phyloP scores from a whole-genome alignment of 2,329 filamentous ascomycete species.

The Fusarium tuaranense region DNA sequence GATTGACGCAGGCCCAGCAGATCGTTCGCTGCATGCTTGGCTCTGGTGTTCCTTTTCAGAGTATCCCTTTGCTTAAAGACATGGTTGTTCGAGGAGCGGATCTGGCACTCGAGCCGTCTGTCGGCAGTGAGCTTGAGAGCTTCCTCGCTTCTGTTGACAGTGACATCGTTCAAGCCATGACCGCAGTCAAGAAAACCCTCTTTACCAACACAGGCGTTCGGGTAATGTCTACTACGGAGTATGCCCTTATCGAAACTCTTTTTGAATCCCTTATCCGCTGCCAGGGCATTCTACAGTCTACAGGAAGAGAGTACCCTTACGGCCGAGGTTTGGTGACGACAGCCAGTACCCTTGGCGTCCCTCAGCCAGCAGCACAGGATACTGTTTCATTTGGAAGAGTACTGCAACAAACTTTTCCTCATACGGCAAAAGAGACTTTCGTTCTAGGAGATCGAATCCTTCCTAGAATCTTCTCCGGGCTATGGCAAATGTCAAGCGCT shows the following conservation, averaged over 20 bases:
- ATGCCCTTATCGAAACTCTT: neutral
- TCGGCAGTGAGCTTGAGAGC: neutral
- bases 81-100: conserved; percentile 16
- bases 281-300: neutral
- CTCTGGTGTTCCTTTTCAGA: conserved; percentile 36
- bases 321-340: conserved; percentile 8
- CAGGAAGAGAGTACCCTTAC: conserved; percentile 13
- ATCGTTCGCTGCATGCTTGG: conserved; percentile 43
- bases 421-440: conserved; percentile 13
- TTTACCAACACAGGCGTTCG: conserved; percentile 4
- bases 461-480: conserved; percentile 19
- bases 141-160: conserved; percentile 18
- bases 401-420: neutral
- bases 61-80: conserved; percentile 26
- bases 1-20: conserved; percentile 28
- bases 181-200: conserved; percentile 17
- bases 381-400: neutral
- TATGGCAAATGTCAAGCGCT: conserved; percentile 30
- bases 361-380: neutral
- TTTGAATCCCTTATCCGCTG: neutral
- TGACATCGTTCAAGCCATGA: conserved; percentile 23
- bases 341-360: neutral
- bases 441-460: neutral
- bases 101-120: neutral
- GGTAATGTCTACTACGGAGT: neutral